Percentiles rank a stretch among this genome's conserved stretches.
Evolutionary conservation across 2,329 filamentous ascomycete species (phyloP).

Genomic region (Pseudogymnoascus sp.): DNA sequence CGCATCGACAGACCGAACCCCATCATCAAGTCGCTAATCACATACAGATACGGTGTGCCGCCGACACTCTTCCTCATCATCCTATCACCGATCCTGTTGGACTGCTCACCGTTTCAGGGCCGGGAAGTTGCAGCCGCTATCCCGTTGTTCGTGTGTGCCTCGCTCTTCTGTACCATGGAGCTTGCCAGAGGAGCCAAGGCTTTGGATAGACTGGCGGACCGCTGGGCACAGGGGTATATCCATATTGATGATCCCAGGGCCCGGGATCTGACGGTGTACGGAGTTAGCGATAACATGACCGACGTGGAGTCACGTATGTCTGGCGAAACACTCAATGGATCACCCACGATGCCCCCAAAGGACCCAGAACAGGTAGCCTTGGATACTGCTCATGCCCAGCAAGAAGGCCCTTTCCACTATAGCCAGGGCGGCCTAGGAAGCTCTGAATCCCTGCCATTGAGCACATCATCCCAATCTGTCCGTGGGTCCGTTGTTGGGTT

Average conservation of each 20-base stretch:
- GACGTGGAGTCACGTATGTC: background rate
- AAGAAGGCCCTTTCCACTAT: background rate
- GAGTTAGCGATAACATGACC: background rate
- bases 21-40: background rate
- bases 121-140: background rate
- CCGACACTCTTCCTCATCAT: background rate
- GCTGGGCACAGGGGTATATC: background rate
- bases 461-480: background rate
- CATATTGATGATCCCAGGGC: background rate
- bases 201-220: background rate
- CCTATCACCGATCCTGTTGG: background rate
- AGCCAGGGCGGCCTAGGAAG: background rate
- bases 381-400: background rate
- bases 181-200: background rate
- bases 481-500: background rate
- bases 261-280: background rate
- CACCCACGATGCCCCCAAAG: background rate
- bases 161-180: background rate
- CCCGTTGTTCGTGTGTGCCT: background rate
- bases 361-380: background rate
- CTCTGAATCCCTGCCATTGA: background rate
- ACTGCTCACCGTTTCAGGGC: background rate
- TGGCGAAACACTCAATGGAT: no score
- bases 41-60: background rate
- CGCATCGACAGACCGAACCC: background rate